Percentiles rank a stretch among this genome's conserved stretches.
These are phyloP conservation scores for Phytophthora lateralis DNA, from an alignment of 352 stramenopile genomes.

Conservation along the genomic window DNA sequence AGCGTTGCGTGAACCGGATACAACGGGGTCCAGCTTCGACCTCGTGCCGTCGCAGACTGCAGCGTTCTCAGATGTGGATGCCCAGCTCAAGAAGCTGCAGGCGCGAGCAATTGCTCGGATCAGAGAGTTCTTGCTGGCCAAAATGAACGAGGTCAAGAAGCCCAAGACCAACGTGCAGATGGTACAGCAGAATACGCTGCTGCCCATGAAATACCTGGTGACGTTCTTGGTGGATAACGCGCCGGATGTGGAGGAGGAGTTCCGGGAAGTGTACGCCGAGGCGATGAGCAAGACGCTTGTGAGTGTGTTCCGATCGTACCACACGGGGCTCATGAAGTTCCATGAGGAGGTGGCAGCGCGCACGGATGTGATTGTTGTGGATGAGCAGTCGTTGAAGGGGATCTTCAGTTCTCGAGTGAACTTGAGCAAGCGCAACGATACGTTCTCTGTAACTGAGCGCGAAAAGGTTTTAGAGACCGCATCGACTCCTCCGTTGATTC, in stretches of 20 bases:
- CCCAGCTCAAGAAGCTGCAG: slow-evolving; percentile 91
- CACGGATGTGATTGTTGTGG: slow-evolving; percentile 95
- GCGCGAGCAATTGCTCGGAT: slow-evolving; percentile 73
- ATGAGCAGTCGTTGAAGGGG: slow-evolving; percentile 93
- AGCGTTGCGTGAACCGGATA: slow-evolving; percentile 54
- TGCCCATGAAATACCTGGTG: slow-evolving; percentile 96
- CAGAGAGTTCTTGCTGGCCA: slow-evolving; percentile 94
- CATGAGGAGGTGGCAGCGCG: slow-evolving; percentile 93
- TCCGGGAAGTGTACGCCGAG: slow-evolving; percentile 96
- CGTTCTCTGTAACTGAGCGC: slow-evolving; percentile 92
- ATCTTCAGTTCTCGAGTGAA: slow-evolving; percentile 91
- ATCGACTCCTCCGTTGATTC: slow-evolving; percentile 88
- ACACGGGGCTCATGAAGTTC: slow-evolving; percentile 94
- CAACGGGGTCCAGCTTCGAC: slow-evolving; percentile 80
- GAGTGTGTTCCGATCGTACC: slow-evolving; percentile 97
- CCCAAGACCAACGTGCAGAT: slow-evolving; percentile 99
- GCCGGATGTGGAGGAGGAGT: slow-evolving; percentile 93
- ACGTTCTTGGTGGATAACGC: slow-evolving; percentile 95
- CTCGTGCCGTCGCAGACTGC: slow-evolving; percentile 89
- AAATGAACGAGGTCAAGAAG: slow-evolving; percentile 94
- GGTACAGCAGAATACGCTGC: slow-evolving; percentile 96
- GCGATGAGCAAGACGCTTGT: slow-evolving; percentile 97
- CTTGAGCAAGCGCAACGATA: slow-evolving; percentile 95
- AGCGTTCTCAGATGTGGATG: slow-evolving; percentile 93
- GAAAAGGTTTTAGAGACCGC: slow-evolving; percentile 90